These are phyloP conservation scores for Pestalotiopsis sp. DNA, from an alignment of 2,329 filamentous ascomycete species.

Conservation along the genomic window DNA sequence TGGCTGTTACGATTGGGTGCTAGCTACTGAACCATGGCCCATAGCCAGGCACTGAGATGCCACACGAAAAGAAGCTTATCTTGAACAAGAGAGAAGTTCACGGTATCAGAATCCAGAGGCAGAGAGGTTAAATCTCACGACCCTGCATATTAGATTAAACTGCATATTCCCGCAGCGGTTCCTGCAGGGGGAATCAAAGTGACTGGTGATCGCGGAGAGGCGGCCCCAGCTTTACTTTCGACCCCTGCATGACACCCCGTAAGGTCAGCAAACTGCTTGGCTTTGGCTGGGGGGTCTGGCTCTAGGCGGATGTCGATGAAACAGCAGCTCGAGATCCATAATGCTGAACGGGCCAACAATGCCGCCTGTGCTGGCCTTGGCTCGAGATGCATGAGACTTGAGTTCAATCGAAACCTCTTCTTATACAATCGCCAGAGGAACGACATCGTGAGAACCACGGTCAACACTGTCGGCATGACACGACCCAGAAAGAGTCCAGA, in stretches of 20 bases:
- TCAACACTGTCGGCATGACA: background rate
- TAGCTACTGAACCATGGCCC: background rate
- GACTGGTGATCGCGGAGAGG: background rate
- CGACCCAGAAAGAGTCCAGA: background rate
- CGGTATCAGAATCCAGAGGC: background rate
- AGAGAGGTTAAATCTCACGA: background rate
- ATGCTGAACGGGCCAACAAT: background rate
- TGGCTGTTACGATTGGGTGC: background rate
- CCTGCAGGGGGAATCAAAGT: background rate
- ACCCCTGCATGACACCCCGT: background rate
- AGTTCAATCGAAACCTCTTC: constrained; percentile 5
- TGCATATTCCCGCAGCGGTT: background rate
- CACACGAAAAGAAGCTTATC: background rate
- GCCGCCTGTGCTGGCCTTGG: background rate
- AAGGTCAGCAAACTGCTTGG: background rate
- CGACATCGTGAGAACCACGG: background rate
- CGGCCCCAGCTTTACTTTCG: background rate
- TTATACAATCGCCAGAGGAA: background rate
- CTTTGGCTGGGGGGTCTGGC: background rate
- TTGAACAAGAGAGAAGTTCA: background rate
- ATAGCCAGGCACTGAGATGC: background rate
- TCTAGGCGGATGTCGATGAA: background rate
- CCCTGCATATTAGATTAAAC: background rate
- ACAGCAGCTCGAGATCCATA: constrained; percentile 4
- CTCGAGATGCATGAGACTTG: constrained; percentile 5